A percentile compares a stretch with the other conserved stretches of the same genome.
Evolutionary conservation across 768 basidiomycete genomes (phyloP).

Genomic region (Mrakia frigida): DNA sequence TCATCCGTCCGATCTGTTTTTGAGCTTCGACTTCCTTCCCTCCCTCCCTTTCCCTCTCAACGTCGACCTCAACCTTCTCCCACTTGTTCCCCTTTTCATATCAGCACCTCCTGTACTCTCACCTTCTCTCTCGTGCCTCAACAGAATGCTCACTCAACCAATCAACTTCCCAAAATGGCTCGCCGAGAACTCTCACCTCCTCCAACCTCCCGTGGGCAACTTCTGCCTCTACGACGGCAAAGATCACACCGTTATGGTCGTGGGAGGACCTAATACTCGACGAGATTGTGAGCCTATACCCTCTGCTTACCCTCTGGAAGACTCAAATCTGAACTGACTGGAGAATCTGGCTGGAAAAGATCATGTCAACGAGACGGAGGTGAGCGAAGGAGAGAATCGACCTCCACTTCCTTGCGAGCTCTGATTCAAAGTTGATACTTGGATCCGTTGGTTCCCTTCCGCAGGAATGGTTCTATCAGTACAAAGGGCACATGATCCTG

Average conservation of each 20-base stretch:
- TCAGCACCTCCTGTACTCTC: background rate
- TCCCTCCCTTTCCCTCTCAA: background rate
- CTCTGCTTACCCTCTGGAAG: background rate
- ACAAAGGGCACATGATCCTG: conserved; percentile 88
- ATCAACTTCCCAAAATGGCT: conserved; percentile 91
- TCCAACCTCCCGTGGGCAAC: conserved; percentile 73
- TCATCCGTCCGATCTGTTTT: background rate
- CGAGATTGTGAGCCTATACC: conserved; percentile 45
- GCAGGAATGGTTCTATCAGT: conserved; percentile 97
- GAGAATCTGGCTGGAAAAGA: conserved; percentile 47
- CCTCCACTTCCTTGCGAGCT: background rate
- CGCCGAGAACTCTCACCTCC: conserved; percentile 65
- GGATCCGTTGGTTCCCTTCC: background rate
- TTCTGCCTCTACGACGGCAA: conserved; percentile 54
- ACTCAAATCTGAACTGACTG: background rate
- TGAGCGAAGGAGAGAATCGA: conserved; percentile 36
- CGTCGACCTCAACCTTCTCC: too few species aligned
- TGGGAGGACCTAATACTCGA: conserved; percentile 91
- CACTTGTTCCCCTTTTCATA: too few species aligned
- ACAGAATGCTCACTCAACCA: conserved; percentile 63
- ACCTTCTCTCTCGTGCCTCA: background rate
- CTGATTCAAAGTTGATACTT: background rate
- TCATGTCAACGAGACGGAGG: conserved; percentile 93
- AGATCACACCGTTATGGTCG: conserved; percentile 91
- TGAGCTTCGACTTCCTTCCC: background rate